Base-by-base conservation (phyloP, 2,329 filamentous ascomycete genomes). In the Ceratocystis huliohia region DNA sequence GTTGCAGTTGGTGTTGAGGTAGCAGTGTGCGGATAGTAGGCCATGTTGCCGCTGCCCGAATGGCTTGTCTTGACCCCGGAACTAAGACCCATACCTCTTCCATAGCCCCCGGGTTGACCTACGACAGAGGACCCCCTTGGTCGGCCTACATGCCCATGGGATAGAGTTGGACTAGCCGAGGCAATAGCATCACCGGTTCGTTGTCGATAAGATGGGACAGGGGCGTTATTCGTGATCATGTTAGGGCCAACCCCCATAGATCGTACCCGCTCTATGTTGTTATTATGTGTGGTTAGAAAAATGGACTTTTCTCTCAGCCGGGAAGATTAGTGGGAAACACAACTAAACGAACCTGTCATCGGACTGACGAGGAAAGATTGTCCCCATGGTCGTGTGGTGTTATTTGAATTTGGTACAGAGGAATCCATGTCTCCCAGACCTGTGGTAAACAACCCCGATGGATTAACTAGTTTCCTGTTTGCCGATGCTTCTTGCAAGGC, bases 211-310 rank as follows among this genome's bases (percentile, higher is more conserved):
- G 33, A 20, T 50, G 59, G 2, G 41, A 64, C 44, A 66, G 67
- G 17, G 69, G 66, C 8, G 64, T 63, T 10, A 66, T 33, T 13
- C 68, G 70, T 57, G 66, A 67, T 8, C 69, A 68, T 7, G 74
- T 63, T 30, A 69, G 71, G 15, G 70, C 72, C 61, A 77, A 72
- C 13, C 80, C 71, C 2, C 73, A 76, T 30, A 76, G 69, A 46
- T 63, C 46, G 61, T 33, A 50, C 61, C 4, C 46, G 44, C 8
- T 50, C 61, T 63, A 63, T 22, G 46, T 17, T 30, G 53, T 50
- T 25, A 30, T 33, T 57, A 5, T 5, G n/a, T 33, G 2, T 37
- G 17, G 28, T 59, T 59, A 59, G 56, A 30, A 33, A 10, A 59
- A 37, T 1, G 7, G 4, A 6, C 6, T 2, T 37, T 17, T 37